Conservation (phyloP, 1,139 yeast genomes). For the Lodderomyces pseudojiufengensis region DNA sequence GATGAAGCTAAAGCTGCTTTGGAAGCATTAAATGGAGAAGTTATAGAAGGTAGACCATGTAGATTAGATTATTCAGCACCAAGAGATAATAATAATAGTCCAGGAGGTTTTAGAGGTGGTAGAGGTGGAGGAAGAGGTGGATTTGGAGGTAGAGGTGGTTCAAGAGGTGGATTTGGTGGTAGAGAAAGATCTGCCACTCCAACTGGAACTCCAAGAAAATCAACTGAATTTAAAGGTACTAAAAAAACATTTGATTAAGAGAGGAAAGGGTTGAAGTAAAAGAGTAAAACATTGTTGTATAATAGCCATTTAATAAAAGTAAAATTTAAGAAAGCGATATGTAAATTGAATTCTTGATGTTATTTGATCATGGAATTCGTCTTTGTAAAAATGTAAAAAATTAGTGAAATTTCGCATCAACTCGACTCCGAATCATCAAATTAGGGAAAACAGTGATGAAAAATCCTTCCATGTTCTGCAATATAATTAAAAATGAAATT, state of each 20-base stretch:
- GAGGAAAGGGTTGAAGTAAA: not conserved
- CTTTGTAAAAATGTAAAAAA: too few relatives aligned
- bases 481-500: too few relatives aligned
- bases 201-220: constrained; percentile 23
- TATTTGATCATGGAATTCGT: too few relatives aligned
- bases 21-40: constrained; percentile 83
- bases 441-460: too few relatives aligned
- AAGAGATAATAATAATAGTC: constrained; percentile 52
- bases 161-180: constrained; percentile 30
- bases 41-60: constrained; percentile 87
- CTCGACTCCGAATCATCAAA: too few relatives aligned
- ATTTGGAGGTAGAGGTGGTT: constrained; percentile 31
- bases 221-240: constrained; percentile 66
- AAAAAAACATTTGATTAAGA: constrained; percentile 73
- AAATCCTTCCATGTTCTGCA: too few relatives aligned
- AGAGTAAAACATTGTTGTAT: not conserved
- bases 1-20: constrained; percentile 92
- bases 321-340: too few relatives aligned
- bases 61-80: constrained; percentile 95
- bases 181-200: constrained; percentile 52
- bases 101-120: constrained; percentile 24
- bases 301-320: not conserved
- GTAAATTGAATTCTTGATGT: too few relatives aligned
- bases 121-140: constrained; percentile 40
- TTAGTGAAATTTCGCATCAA: too few relatives aligned